phyloP scores from a whole-genome alignment of 768 basidiomycete species.

The Kockovaella imperatae region DNA sequence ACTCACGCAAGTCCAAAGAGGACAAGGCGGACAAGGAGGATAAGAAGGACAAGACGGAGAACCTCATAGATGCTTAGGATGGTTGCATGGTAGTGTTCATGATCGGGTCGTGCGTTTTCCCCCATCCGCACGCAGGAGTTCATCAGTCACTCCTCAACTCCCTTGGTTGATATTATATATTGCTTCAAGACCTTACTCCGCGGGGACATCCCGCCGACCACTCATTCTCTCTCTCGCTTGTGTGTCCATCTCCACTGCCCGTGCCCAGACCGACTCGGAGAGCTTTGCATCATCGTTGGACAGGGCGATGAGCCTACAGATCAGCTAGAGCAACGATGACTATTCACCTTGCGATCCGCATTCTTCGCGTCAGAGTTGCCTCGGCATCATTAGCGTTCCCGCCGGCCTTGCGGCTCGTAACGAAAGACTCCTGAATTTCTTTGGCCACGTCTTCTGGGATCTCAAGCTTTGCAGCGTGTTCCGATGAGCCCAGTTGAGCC shows the following conservation, averaged over 20 bases:
- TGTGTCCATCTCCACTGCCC: slow-evolving; percentile 20
- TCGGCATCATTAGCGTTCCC: slow-evolving; percentile 19
- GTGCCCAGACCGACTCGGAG: slow-evolving; percentile 21
- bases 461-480: slow-evolving; percentile 11
- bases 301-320: slow-evolving; percentile 21
- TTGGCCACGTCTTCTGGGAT: slow-evolving; percentile 33
- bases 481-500: not conserved
- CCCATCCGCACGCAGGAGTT: too few species aligned
- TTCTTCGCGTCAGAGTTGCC: slow-evolving; percentile 30
- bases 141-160: too few species aligned
- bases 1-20: slow-evolving; percentile 59
- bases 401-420: slow-evolving; percentile 16
- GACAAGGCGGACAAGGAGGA: slow-evolving; percentile 12
- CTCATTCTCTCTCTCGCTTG: slow-evolving; percentile 11
- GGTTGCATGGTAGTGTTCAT: too few species aligned
- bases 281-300: slow-evolving; percentile 17
- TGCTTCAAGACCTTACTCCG: not conserved
- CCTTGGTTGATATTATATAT: too few species aligned
- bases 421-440: slow-evolving; percentile 36
- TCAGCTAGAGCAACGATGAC: not conserved
- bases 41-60: slow-evolving; percentile 32
- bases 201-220: not conserved
- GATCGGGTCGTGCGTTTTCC: too few species aligned
- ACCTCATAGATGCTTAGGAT: slow-evolving; percentile 36
- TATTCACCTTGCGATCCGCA: slow-evolving; percentile 37